Percentiles rank a stretch among this genome's conserved stretches.
Evolutionary conservation across 345 rosid genomes (phyloP).

Genomic region (Corymbia maculata): DNA sequence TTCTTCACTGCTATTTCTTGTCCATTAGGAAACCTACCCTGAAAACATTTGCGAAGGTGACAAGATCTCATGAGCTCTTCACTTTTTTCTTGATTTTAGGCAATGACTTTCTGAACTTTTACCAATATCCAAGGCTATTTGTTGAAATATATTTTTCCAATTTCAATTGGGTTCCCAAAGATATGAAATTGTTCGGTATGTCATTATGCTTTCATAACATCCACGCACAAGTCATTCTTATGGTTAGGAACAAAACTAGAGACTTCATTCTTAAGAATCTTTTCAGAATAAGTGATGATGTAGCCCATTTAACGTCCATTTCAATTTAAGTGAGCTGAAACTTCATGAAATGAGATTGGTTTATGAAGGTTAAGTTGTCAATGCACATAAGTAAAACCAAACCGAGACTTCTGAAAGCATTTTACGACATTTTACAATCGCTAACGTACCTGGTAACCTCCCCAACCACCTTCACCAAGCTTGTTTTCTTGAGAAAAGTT

Average conservation of each 20-base stretch:
- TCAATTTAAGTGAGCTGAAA: not conserved
- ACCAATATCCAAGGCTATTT: not conserved
- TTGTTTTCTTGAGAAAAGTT: conserved; percentile 23
- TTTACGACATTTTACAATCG: not conserved
- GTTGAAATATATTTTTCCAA: no score
- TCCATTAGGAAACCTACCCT: conserved; percentile 29
- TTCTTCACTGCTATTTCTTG: conserved; percentile 8
- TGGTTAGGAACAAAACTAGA: not conserved
- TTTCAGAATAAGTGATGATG: not conserved
- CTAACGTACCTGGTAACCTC: not conserved
- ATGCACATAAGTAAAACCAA: not conserved
- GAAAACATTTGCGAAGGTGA: not conserved
- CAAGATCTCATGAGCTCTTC: not conserved
- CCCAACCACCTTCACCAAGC: conserved; percentile 49
- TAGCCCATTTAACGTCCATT: not conserved
- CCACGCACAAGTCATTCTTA: not conserved
- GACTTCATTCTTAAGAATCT: not conserved
- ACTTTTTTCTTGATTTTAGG: not conserved
- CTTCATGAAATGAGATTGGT: not conserved
- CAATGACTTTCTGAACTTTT: not conserved
- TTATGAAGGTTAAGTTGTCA: not conserved
- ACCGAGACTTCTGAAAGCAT: not conserved
- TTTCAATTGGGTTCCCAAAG: not conserved
- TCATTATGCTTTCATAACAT: no score
- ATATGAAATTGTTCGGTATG: no score